Conservation (phyloP, 1,284 basidiomycete genomes). For the Apiotrichum porosum region DNA sequence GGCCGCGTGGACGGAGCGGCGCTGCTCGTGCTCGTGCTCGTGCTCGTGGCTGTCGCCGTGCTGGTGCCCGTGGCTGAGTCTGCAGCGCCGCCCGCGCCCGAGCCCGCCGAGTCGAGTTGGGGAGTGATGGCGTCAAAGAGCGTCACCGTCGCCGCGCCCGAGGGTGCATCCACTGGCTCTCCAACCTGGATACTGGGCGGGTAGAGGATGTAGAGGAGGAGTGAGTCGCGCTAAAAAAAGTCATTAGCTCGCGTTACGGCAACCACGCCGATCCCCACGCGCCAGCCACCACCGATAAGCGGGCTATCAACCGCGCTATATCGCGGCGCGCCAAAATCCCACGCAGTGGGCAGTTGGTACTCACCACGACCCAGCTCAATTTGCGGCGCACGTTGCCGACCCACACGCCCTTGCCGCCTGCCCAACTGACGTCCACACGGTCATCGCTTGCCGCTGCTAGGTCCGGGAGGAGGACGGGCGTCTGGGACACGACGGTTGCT, state of each 20-base stretch:
- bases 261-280: too few species aligned
- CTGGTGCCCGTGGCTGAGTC: background rate
- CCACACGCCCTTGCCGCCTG: slow-evolving; percentile 16
- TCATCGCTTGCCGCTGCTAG: slow-evolving; percentile 25
- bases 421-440: slow-evolving; percentile 8
- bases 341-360: slow-evolving; percentile 3
- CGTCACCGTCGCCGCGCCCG: background rate
- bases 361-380: slow-evolving; percentile 32
- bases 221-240: slow-evolving; percentile 35
- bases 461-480: slow-evolving; percentile 14
- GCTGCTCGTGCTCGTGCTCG: background rate
- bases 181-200: too few species aligned
- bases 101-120: background rate
- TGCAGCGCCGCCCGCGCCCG: background rate
- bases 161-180: too few species aligned
- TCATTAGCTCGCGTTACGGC: too few species aligned
- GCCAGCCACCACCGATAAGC: too few species aligned
- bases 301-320: too few species aligned
- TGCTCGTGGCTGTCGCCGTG: background rate
- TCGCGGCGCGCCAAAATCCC: too few species aligned
- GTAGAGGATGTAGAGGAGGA: slow-evolving; percentile 24
- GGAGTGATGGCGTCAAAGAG: background rate
- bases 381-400: slow-evolving; percentile 16
- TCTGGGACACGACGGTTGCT: too few species aligned
- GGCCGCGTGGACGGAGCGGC: background rate